phyloP scores from a whole-genome alignment of 1,139 yeast species.

The Magnusiomyces ingens region DNA sequence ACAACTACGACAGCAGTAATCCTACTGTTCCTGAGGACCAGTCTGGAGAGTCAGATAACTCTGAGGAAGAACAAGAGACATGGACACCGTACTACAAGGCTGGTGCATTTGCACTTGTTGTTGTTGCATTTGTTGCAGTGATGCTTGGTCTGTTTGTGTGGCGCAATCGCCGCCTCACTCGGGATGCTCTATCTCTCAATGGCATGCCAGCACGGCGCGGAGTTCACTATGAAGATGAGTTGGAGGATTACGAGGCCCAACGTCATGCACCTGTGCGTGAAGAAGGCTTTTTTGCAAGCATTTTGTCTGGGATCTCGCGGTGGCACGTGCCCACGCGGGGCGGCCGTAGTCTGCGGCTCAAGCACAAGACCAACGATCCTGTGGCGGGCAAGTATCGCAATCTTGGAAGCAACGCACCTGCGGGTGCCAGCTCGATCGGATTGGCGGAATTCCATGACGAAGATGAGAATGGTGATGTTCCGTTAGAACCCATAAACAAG shows the following conservation, averaged over 20 bases:
- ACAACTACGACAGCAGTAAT: constrained; percentile 10
- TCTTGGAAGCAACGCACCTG: too few relatives aligned
- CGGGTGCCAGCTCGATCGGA: too few relatives aligned
- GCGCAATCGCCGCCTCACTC: constrained; percentile 20
- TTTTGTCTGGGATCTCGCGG: constrained; percentile 14
- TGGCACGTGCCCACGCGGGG: constrained; percentile 11
- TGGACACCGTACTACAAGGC: constrained; percentile 37
- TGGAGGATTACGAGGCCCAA: constrained; percentile 10
- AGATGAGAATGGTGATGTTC: constrained; percentile 1
- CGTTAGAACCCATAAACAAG: constrained; percentile 3
- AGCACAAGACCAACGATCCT: neutral
- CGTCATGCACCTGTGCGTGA: constrained; percentile 5
- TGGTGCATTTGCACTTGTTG: constrained; percentile 34
- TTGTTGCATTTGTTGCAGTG: constrained; percentile 28
- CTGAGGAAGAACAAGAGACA: constrained; percentile 12
- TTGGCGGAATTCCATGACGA: too few relatives aligned
- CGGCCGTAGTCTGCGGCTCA: neutral
- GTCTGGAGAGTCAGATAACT: too few relatives aligned
- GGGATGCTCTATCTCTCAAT: neutral
- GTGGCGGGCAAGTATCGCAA: neutral
- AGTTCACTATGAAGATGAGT: constrained; percentile 16
- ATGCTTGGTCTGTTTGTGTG: constrained; percentile 25
- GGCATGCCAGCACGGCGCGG: constrained; percentile 9
- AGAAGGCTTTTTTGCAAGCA: constrained; percentile 9
- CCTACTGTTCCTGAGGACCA: too few relatives aligned